These are phyloP conservation scores for Trichosporon sp. DNA, from an alignment of 1,284 basidiomycete genomes.

Conservation along the genomic window DNA sequence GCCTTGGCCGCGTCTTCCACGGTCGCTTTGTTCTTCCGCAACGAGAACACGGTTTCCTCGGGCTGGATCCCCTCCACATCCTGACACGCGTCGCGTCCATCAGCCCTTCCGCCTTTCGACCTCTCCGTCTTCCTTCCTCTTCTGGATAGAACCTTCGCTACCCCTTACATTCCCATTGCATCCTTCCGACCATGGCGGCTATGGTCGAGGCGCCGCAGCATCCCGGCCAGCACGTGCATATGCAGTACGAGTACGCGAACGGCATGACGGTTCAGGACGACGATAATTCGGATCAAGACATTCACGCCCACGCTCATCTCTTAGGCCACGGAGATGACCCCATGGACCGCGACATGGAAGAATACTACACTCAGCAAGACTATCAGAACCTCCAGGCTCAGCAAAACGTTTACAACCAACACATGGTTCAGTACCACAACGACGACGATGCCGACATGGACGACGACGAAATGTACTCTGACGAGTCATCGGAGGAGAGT, in stretches of 20 bases:
- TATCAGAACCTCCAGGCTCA: slow-evolving; percentile 31
- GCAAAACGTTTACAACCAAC: slow-evolving; percentile 50
- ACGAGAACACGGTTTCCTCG: background rate
- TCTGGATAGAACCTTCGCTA: slow-evolving; percentile 9
- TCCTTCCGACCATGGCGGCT: slow-evolving; percentile 26
- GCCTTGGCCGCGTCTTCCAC: background rate
- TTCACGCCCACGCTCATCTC: slow-evolving; percentile 21
- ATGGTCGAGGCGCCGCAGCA: slow-evolving; percentile 26
- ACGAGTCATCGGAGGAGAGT: slow-evolving; percentile 55
- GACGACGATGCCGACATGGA: slow-evolving; percentile 47
- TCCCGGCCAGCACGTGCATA: slow-evolving; percentile 19
- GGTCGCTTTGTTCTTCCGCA: background rate
- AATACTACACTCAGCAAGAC: slow-evolving; percentile 30
- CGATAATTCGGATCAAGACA: slow-evolving; percentile 42
- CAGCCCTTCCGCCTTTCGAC: slow-evolving; percentile 13
- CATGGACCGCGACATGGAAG: slow-evolving; percentile 32
- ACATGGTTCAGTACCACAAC: slow-evolving; percentile 27
- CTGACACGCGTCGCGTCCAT: slow-evolving; percentile 17
- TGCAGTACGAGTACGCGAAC: slow-evolving; percentile 30
- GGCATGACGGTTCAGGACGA: slow-evolving; percentile 44
- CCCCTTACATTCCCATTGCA: background rate
- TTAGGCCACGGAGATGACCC: slow-evolving; percentile 29
- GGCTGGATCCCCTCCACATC: background rate
- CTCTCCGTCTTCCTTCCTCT: slow-evolving; percentile 8
- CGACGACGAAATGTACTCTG: slow-evolving; percentile 45